Conservation (phyloP, 2,329 filamentous ascomycete species). For the Aspergillus tubingensis region DNA sequence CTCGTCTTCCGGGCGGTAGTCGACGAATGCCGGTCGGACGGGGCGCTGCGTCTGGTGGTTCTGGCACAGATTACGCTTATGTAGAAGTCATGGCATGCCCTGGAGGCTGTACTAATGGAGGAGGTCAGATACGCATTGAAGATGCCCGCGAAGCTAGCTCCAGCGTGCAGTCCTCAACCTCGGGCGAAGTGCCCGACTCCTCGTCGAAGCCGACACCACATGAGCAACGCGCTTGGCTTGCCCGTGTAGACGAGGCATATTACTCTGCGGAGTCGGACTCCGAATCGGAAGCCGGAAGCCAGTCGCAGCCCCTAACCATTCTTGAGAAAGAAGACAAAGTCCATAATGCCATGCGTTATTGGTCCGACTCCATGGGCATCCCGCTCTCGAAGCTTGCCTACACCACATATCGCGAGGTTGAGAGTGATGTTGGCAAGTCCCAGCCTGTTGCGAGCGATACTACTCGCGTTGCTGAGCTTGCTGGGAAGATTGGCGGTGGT, state of each 20-base stretch:
- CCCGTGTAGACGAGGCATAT: constrained; percentile 83
- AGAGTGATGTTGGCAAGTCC: constrained; percentile 90
- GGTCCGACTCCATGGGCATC: constrained; percentile 72
- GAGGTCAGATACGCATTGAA: constrained; percentile 89
- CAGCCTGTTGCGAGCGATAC: constrained; percentile 62
- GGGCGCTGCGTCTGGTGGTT: constrained; percentile 31
- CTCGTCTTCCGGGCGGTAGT: constrained; percentile 76
- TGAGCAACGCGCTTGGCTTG: constrained; percentile 85
- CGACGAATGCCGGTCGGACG: constrained; percentile 36
- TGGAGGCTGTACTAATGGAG: constrained; percentile 97
- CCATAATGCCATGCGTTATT: constrained; percentile 70
- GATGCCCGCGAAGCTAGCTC: constrained; percentile 57
- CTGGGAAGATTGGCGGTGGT: constrained; percentile 86
- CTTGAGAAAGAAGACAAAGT: constrained; percentile 44
- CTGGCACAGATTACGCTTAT: constrained; percentile 73
- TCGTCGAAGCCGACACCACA: constrained; percentile 65
- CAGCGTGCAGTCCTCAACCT: constrained; percentile 14
- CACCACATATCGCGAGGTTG: constrained; percentile 87
- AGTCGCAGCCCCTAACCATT: constrained; percentile 28
- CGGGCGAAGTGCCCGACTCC: constrained; percentile 27
- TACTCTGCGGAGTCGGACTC: constrained; percentile 70
- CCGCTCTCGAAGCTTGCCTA: constrained; percentile 71
- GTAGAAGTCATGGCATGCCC: constrained; percentile 99
- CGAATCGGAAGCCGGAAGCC: constrained; percentile 37
- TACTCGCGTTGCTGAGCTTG: constrained; percentile 82